These are phyloP conservation scores for Saccharomyces hybrid DNA, from an alignment of 1,139 yeast species.

Conservation along the genomic window DNA sequence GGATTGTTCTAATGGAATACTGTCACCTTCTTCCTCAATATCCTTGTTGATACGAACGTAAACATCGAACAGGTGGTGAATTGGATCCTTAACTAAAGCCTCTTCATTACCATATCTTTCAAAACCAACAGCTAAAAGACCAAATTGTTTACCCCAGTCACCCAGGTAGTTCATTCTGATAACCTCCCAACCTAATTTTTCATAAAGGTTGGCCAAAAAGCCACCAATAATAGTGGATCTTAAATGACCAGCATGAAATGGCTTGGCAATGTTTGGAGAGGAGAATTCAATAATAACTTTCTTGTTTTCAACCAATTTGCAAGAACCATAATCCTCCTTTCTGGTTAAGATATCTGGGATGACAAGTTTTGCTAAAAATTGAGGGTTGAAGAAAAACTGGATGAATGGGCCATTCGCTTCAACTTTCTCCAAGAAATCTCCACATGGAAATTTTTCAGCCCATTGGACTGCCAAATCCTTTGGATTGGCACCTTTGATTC, in stretches of 20 bases:
- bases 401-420: constrained; percentile 84
- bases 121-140: constrained; percentile 89
- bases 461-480: constrained; percentile 79
- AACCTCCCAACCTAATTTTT: constrained; percentile 85
- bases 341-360: constrained; percentile 63
- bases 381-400: constrained; percentile 75
- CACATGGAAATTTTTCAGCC: constrained; percentile 62
- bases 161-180: constrained; percentile 89
- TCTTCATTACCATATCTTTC: constrained; percentile 77
- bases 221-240: constrained; percentile 98
- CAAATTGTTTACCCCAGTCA: constrained; percentile 99
- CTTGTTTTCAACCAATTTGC: constrained; percentile 69
- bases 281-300: constrained; percentile 80
- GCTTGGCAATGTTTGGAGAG: constrained; percentile 97
- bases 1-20: constrained; percentile 39
- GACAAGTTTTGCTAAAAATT: constrained; percentile 58
- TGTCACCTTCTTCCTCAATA: constrained; percentile 66
- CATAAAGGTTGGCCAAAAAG: constrained; percentile 84
- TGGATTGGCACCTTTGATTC: constrained; percentile 81
- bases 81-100: constrained; percentile 66
- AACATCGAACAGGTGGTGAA: constrained; percentile 89
- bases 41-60: constrained; percentile 83
- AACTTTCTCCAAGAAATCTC: constrained; percentile 60
- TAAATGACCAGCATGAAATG: constrained; percentile 98
- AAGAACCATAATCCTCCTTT: constrained; percentile 57